Evolutionary conservation across 1,284 basidiomycete genomes (phyloP), one percentile per base, ranked within the genome.

Genomic region (Kwoniella shivajii): DNA sequence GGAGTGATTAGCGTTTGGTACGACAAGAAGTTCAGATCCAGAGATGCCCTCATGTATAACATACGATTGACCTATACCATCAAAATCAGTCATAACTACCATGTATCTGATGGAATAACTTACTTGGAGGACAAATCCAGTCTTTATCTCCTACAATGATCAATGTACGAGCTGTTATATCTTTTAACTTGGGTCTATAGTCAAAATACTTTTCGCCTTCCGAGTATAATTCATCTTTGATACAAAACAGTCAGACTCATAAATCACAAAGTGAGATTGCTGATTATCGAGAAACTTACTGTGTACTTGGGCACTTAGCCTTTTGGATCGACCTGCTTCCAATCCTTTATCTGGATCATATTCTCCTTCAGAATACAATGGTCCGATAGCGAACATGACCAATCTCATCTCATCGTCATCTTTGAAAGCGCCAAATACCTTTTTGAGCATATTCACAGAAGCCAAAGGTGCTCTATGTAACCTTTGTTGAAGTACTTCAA

Each of bases 61-160:
- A 24, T 58, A 11, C 11, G 61, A 64, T 58, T 64, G 61, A 18
- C 45, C 61, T 64, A 13, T n/a, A 3, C 6, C n/a, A n/a, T 45
- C 43, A 45, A n/a, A 13, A 6, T 26, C 22, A 22, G 9, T 22
- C 9, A 6, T 6, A 7, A 10, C 38, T 4, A 6, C 4, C 6
- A 9, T 37, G 14, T 3, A 38, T 29, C 36, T 20, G 20, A 24
- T 6, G 22, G 27, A 9, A 22, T 14, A 1, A 54, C 61, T 50
- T 24, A 64, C 61, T 46, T 29, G 60, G 59, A 2, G 63, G 57
- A 46, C 60, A 61, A 26, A 64, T 59, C 63, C 63, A 64, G 37
- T 64, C 63, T 42, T 57, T 52, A 36, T 56, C 60, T 27, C 63
- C 63, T 11, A 61, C 63, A 20, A 64, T 41, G 24, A 64, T 61